Evolutionary conservation across 1,284 basidiomycete species (phyloP).

Genomic region (Gomphus sp.): DNA sequence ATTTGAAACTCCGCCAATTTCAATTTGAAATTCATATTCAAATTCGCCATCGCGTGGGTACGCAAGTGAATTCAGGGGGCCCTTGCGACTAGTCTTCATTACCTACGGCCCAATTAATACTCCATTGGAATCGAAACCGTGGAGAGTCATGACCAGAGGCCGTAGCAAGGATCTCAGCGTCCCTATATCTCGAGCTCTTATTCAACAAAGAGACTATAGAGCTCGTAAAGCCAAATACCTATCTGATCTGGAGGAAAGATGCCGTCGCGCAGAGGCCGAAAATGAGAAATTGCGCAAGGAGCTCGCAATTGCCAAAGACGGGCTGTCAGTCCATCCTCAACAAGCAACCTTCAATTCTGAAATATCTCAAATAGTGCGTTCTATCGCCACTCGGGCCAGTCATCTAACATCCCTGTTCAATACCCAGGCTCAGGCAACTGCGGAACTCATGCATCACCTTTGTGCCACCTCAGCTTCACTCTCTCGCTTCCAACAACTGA

Average conservation of each 20-base stretch:
- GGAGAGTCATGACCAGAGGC: conserved; percentile 43
- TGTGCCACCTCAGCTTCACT: too few relatives aligned
- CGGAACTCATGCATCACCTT: too few relatives aligned
- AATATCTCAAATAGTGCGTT: conserved; percentile 29
- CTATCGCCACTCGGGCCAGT: not conserved
- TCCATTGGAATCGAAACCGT: too few relatives aligned
- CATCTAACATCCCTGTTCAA: too few relatives aligned
- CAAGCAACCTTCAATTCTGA: conserved; percentile 25
- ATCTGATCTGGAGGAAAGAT: conserved; percentile 45
- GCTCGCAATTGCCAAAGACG: conserved; percentile 30
- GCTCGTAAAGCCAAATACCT: conserved; percentile 51
- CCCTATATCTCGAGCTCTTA: conserved; percentile 37
- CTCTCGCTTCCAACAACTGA: conserved; percentile 6
- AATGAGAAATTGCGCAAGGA: conserved; percentile 40
- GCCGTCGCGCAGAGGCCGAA: conserved; percentile 42
- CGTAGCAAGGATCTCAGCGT: conserved; percentile 53
- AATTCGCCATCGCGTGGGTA: too few relatives aligned
- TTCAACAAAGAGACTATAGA: conserved; percentile 54
- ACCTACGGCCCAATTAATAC: too few relatives aligned
- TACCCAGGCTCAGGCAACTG: too few relatives aligned
- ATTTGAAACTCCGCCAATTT: too few relatives aligned
- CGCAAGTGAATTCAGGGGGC: too few relatives aligned
- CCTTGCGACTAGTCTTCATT: too few relatives aligned
- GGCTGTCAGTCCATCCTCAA: conserved; percentile 17
- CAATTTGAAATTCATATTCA: too few relatives aligned